Percentiles rank a stretch among this genome's conserved stretches.
phyloP scores from a whole-genome alignment of 2,329 filamentous ascomycete genomes.

The Phaeomoniella chlamydospora region DNA sequence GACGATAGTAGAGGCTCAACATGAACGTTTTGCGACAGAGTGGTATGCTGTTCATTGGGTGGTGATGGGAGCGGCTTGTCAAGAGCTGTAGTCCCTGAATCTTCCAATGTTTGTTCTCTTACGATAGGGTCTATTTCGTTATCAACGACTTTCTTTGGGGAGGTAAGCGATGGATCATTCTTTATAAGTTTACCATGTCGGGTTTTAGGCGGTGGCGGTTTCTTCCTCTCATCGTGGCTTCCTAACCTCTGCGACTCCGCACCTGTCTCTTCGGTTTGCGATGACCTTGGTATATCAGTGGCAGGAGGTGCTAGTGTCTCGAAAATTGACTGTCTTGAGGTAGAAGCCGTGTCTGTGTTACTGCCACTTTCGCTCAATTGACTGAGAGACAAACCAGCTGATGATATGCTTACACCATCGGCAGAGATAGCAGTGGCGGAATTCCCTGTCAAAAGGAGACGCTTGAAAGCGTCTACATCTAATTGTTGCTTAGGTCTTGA shows the following conservation, averaged over 20 bases:
- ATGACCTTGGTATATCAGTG: conserved; percentile 41
- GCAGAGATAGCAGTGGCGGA: conserved; percentile 21
- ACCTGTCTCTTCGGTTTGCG: conserved; percentile 40
- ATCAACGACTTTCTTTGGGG: conserved; percentile 2
- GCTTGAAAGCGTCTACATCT: conserved; percentile 66
- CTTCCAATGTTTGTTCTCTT: conserved; percentile 11
- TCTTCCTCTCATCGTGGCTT: conserved; percentile 37
- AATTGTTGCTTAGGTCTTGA: conserved; percentile 27
- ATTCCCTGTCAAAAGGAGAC: conserved; percentile 61
- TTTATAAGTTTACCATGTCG: conserved; percentile 65
- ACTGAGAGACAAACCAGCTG: conserved; percentile 11
- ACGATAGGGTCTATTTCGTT: too few relatives aligned
- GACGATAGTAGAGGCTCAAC: too few relatives aligned
- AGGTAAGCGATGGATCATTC: conserved; percentile 12
- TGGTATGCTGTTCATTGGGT: too few relatives aligned
- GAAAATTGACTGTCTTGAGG: conserved; percentile 44
- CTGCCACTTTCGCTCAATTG: conserved; percentile 24
- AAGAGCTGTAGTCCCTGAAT: conserved; percentile 30
- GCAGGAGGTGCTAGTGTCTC: conserved; percentile 31
- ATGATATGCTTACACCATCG: conserved; percentile 4
- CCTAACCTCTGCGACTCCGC: conserved; percentile 26
- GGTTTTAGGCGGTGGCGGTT: conserved; percentile 60
- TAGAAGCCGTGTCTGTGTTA: conserved; percentile 43
- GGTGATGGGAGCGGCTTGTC: conserved; percentile 50
- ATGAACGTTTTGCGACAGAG: too few relatives aligned